A percentile compares a stretch with the other conserved stretches of the same genome.
Conservation (phyloP, 306 rosid species). For the Astragalus membranaceus region DNA sequence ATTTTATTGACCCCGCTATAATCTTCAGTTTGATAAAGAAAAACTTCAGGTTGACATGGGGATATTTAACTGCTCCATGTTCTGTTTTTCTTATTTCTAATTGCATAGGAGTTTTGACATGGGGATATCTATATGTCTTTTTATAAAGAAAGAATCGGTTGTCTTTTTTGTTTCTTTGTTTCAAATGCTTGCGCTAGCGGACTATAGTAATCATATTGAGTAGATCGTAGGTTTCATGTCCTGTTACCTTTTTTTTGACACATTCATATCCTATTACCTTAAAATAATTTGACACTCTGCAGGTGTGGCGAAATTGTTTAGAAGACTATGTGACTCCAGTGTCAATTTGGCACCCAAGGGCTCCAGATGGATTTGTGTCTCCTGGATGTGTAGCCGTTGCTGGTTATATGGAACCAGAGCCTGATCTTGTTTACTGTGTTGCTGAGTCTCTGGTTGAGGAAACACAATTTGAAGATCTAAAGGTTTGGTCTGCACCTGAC, state of each 20-base stretch:
- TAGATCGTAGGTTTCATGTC: not conserved
- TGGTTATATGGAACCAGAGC: constrained; percentile 64
- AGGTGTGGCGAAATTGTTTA: constrained; percentile 94
- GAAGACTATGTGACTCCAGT: constrained; percentile 65
- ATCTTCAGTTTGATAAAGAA: not conserved
- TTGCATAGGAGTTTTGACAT: not conserved
- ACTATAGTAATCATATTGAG: constrained; percentile 1
- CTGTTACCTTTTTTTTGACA: not conserved
- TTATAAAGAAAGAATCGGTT: not conserved
- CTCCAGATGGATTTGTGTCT: constrained; percentile 87
- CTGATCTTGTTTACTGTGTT: constrained; percentile 56
- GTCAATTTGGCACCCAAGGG: constrained; percentile 90
- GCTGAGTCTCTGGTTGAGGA: constrained; percentile 75
- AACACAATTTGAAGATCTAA: constrained; percentile 69
- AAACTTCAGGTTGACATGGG: not conserved
- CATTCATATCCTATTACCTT: constrained; percentile 2
- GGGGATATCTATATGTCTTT: not conserved
- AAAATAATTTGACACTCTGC: constrained; percentile 16
- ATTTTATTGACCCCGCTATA: not conserved
- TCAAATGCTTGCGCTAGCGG: constrained; percentile 1
- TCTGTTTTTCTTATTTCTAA: not conserved
- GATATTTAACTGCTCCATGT: not conserved
- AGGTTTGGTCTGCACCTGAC: constrained; percentile 82
- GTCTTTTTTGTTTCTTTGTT: not conserved
- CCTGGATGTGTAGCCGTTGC: constrained; percentile 80